These are phyloP conservation scores for Chlamydomonas incerta DNA, from an alignment of 139 green algal species.

Conservation along the genomic window DNA sequence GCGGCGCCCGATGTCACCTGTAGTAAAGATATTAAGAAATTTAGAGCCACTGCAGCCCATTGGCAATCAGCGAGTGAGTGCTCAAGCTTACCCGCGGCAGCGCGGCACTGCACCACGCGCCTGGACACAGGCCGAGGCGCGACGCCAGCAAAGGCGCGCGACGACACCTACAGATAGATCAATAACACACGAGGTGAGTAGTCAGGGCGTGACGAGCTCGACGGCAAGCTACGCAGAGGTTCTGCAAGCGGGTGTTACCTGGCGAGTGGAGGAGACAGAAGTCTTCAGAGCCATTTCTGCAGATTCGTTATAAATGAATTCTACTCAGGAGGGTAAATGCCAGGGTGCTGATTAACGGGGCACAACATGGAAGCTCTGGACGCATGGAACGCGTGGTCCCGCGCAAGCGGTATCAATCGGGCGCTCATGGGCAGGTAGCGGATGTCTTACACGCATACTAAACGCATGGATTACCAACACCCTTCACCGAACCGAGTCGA, in stretches of 20 bases:
- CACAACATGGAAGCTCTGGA: too few species aligned
- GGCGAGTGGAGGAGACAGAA: slow-evolving; percentile 12
- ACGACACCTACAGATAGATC: not conserved
- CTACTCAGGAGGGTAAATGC: too few species aligned
- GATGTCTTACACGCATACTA: too few species aligned
- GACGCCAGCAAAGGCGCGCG: not conserved
- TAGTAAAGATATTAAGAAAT: not conserved
- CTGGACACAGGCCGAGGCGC: not conserved
- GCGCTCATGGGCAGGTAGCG: too few species aligned
- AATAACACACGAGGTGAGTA: not conserved
- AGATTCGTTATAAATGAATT: not conserved
- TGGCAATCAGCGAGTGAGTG: too few species aligned
- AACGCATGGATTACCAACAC: too few species aligned
- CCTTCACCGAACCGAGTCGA: too few species aligned
- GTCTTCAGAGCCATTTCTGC: slow-evolving; percentile 18
- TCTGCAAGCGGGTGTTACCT: not conserved
- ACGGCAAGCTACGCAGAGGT: not conserved
- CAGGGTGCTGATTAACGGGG: too few species aligned
- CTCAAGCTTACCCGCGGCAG: slow-evolving; percentile 14
- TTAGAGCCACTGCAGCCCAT: not conserved
- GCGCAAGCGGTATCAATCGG: too few species aligned
- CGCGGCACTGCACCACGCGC: slow-evolving; percentile 8
- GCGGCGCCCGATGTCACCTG: slow-evolving; percentile 31
- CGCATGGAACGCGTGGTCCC: too few species aligned
- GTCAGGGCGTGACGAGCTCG: not conserved